phyloP scores from a whole-genome alignment of 805 yeast genomes.

The Candida broadrunensis region DNA sequence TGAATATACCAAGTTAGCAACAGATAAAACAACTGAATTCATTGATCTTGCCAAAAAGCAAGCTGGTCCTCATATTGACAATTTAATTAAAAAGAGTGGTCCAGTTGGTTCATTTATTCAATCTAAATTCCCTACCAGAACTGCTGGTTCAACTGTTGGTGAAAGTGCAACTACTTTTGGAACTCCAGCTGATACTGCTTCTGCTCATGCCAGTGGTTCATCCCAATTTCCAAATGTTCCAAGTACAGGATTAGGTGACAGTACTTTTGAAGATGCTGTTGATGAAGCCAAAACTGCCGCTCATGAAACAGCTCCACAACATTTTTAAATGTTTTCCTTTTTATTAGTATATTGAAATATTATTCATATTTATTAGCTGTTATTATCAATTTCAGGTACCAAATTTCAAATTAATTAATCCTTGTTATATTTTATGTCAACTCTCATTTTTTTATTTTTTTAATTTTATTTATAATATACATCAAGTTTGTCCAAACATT shows the following conservation, averaged over 20 bases:
- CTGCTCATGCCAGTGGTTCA: slow-evolving; percentile 32
- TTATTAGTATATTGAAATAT: too few species aligned
- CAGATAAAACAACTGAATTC: slow-evolving; percentile 47
- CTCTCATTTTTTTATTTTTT: too few species aligned
- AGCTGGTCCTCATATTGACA: slow-evolving; percentile 57
- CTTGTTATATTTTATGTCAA: too few species aligned
- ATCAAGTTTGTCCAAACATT: too few species aligned
- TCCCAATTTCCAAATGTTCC: slow-evolving; percentile 44
- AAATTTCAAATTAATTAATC: too few species aligned
- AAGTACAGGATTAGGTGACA: slow-evolving; percentile 14
- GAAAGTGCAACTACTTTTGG: slow-evolving; percentile 17
- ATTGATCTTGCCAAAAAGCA: slow-evolving; percentile 35
- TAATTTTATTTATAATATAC: too few species aligned
- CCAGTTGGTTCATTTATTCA: slow-evolving; percentile 63
- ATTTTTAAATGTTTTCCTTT: not conserved
- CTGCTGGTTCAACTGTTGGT: slow-evolving; percentile 69
- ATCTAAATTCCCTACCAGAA: slow-evolving; percentile 60
- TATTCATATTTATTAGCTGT: too few species aligned
- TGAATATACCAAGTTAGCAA: slow-evolving; percentile 41
- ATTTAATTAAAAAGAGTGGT: slow-evolving; percentile 57
- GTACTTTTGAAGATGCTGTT: slow-evolving; percentile 22
- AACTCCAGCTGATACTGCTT: slow-evolving; percentile 15
- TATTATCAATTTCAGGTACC: too few species aligned
- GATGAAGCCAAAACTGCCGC: slow-evolving; percentile 13
- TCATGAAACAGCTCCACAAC: not conserved